Evolutionary conservation across 1,139 yeast genomes (phyloP).

Genomic region (Suhomyces wounanorum): DNA sequence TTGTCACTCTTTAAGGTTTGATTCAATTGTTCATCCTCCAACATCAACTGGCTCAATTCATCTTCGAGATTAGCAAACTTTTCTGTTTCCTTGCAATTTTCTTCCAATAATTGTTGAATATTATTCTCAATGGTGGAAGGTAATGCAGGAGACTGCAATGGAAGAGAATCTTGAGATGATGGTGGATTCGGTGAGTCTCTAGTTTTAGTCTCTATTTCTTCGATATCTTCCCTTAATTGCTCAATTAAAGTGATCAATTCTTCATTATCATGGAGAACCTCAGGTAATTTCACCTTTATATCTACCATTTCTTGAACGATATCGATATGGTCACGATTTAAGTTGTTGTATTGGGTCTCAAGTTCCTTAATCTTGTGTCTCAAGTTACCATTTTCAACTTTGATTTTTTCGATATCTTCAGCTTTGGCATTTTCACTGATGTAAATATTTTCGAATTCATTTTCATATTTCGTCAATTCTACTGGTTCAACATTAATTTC

Average conservation of each 20-base stretch:
- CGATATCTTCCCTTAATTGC: slow-evolving; percentile 54
- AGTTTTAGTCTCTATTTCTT: slow-evolving; percentile 48
- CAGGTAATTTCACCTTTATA: slow-evolving; percentile 44
- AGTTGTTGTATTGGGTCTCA: slow-evolving; percentile 66
- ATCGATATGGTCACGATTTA: slow-evolving; percentile 73
- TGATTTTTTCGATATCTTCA: slow-evolving; percentile 67
- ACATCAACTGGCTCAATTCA: slow-evolving; percentile 36
- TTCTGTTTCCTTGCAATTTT: slow-evolving; percentile 64
- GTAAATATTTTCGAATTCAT: slow-evolving; percentile 76
- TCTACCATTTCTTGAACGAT: slow-evolving; percentile 47
- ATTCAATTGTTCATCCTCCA: slow-evolving; percentile 31
- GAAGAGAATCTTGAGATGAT: slow-evolving; percentile 9
- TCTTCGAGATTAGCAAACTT: slow-evolving; percentile 53
- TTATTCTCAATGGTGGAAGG: slow-evolving; percentile 48
- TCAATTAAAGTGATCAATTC: slow-evolving; percentile 67
- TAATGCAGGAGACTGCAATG: slow-evolving; percentile 31
- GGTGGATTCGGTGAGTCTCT: slow-evolving; percentile 16
- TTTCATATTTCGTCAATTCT: slow-evolving; percentile 64
- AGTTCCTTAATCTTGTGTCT: slow-evolving; percentile 73
- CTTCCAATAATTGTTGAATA: slow-evolving; percentile 46
- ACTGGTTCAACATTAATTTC: slow-evolving; percentile 70
- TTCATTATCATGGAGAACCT: slow-evolving; percentile 72
- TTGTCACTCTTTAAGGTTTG: slow-evolving; percentile 31
- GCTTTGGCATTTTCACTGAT: slow-evolving; percentile 66
- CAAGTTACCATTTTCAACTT: slow-evolving; percentile 68